These are phyloP conservation scores for Tylopilus intermedius DNA, from an alignment of 768 basidiomycete species.

Conservation along the genomic window DNA sequence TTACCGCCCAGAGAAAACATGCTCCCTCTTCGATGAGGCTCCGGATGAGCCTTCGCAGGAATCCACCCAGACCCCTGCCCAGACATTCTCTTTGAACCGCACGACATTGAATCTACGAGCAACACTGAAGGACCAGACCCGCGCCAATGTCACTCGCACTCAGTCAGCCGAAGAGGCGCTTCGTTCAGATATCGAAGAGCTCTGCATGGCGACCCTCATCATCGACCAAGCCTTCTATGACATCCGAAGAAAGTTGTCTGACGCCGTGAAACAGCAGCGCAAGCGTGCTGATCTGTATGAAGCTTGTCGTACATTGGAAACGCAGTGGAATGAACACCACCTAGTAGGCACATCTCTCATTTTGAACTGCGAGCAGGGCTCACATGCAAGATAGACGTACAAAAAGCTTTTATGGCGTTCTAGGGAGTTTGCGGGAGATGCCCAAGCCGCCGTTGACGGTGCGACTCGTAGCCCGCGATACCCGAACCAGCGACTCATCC, in stretches of 20 bases:
- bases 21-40: not conserved
- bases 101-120: not conserved
- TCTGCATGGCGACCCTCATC: slow-evolving; percentile 14
- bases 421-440: slow-evolving; percentile 18
- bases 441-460: slow-evolving; percentile 18
- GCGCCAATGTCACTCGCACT: not conserved
- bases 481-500: not conserved
- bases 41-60: not conserved
- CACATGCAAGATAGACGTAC: slow-evolving; percentile 10
- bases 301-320: slow-evolving; percentile 9
- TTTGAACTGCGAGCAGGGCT: not conserved
- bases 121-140: not conserved
- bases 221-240: slow-evolving; percentile 17
- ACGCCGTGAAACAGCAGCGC: slow-evolving; percentile 6
- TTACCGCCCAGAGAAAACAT: not conserved
- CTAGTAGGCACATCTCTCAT: not conserved
- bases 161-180: slow-evolving; percentile 13
- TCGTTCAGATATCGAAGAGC: slow-evolving; percentile 13
- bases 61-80: not conserved
- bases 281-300: slow-evolving; percentile 9
- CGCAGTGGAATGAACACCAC: slow-evolving; percentile 16
- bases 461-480: not conserved
- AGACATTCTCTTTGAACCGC: not conserved
- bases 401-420: slow-evolving; percentile 17
- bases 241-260: slow-evolving; percentile 10